Base-by-base conservation (phyloP, 2,329 filamentous ascomycete species). In the Seiridium cupressi region DNA sequence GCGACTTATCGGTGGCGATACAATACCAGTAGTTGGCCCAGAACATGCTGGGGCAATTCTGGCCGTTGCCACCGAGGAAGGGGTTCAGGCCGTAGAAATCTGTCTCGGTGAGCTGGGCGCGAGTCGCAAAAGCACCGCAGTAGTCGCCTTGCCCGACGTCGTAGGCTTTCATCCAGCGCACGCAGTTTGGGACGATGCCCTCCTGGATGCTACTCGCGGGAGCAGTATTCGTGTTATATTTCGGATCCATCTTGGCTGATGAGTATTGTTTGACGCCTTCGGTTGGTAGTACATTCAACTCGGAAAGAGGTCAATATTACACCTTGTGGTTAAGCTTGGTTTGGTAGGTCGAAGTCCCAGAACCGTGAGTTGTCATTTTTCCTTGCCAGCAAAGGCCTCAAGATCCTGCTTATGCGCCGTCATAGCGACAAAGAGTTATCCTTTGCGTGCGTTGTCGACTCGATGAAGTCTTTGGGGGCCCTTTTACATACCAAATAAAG, bases 11-110 rank as follows among this genome's bases (percentile, higher is more conserved):
- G 42, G 31, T 31, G 7, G 26, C 35, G 26, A 57, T 42, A 18
- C 55, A 57, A 49, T 36, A 62, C 61, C 61, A 62, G 48, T 60
- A 62, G 31, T 51, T 56, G 34, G 58, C 58, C 58, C 47, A 60
- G 35, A 62, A 58, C 54, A 51, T 10, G n/a, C 9, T 34, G 9
- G 40, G 7, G 40, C 61, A 62, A 36, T 62, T 58, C 58, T 62
- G 49, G 10, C 61, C 58, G 36, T 60, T 40, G 11, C 7, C 8
- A 7, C 61, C 61, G 5, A 62, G 58, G n/a, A 62, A 58, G n/a
- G 61, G 58, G 47, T 62, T 62, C 9, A 58, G 47, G 51, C 56
- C 34, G 18, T 60, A 62, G 31, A 62, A 44, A n/a, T 48, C 11
- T 1, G 5, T 9, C 6, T 46, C 35, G 5, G 32, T 18, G 34